Conservation (phyloP, 2,329 filamentous ascomycete species). For the Fusarium sp. region DNA sequence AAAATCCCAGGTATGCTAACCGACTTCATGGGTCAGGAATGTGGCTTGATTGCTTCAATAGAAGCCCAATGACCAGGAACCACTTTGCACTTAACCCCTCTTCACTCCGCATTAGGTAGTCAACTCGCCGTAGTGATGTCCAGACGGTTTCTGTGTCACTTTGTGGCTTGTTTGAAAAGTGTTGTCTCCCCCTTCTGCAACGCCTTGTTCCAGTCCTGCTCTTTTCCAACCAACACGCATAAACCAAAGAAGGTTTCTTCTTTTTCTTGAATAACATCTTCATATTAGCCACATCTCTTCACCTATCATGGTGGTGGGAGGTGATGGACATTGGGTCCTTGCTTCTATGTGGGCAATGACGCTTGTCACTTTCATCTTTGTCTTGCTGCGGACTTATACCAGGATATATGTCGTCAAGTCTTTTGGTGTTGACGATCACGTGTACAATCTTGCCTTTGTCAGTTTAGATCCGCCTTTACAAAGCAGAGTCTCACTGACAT, state of each 20-base stretch:
- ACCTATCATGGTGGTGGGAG: conserved; percentile 29
- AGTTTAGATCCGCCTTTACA: not conserved
- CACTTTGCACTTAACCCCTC: not conserved
- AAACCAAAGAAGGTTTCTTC: not conserved
- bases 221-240: not conserved
- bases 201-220: not conserved
- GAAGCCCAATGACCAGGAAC: not conserved
- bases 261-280: not conserved
- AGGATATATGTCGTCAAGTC: conserved; percentile 47
- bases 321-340: conserved; percentile 36
- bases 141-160: not conserved
- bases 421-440: conserved; percentile 52
- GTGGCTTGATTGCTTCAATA: conserved; percentile 5
- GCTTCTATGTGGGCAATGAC: conserved; percentile 48
- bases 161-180: not conserved
- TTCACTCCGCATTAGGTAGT: not conserved
- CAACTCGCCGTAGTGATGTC: not conserved
- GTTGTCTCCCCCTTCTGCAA: conserved; percentile 15
- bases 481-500: not conserved
- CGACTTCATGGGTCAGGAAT: not conserved
- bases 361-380: conserved; percentile 45
- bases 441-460: conserved; percentile 47
- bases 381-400: conserved; percentile 53
- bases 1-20: not conserved
- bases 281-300: not conserved